Conservation (phyloP, 2,329 filamentous ascomycete species). For the Apiospora arundinis region DNA sequence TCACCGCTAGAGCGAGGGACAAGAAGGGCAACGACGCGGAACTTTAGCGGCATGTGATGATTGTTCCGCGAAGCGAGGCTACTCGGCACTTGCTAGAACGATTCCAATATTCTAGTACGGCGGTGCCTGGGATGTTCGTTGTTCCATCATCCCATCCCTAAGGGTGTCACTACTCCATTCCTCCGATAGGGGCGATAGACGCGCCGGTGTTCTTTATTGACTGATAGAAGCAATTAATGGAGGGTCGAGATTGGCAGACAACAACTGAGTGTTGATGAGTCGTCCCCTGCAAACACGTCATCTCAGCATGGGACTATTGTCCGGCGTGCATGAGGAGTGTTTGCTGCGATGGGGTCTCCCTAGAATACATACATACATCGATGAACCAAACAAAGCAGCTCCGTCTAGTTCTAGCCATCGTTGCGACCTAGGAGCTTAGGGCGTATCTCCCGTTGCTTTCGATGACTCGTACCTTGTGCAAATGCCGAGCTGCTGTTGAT, state of each 20-base stretch:
- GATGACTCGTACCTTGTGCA: not conserved
- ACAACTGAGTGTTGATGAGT: not conserved
- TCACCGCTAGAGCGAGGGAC: constrained; percentile 16
- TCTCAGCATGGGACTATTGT: constrained; percentile 14
- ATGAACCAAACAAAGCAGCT: not conserved
- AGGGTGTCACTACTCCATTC: not conserved
- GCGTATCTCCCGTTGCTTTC: not conserved
- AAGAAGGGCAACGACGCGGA: not conserved
- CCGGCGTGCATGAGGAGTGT: constrained; percentile 7
- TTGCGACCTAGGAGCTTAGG: not conserved
- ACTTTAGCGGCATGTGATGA: constrained; percentile 4
- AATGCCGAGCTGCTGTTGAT: constrained; percentile 3
- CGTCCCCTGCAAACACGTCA: constrained; percentile 16
- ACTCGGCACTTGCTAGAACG: not conserved
- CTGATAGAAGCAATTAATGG: not conserved
- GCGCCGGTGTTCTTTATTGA: constrained; percentile 7
- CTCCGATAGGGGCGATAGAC: constrained; percentile 9
- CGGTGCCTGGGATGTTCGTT: not conserved
- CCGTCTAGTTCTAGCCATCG: not conserved
- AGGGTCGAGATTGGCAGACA: constrained; percentile 5
- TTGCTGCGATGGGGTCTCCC: not conserved
- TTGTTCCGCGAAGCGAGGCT: constrained; percentile 2
- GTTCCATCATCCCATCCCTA: not conserved
- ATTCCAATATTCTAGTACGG: not conserved
- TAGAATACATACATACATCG: not conserved